These are phyloP conservation scores for Kluyveromyces nonfermentans DNA, from an alignment of 805 yeast genomes.

Conservation along the genomic window DNA sequence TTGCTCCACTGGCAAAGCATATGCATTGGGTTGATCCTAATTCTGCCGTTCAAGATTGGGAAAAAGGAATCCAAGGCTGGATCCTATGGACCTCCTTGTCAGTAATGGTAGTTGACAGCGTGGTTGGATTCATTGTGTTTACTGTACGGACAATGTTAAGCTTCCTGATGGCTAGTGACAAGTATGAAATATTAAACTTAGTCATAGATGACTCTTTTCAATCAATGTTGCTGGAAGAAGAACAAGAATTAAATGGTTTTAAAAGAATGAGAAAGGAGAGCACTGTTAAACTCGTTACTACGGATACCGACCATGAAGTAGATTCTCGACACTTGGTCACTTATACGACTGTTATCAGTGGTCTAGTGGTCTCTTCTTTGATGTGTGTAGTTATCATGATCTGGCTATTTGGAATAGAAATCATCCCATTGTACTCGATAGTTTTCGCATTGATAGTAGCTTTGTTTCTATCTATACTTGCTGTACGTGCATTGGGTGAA, in stretches of 20 bases:
- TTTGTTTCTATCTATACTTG: constrained; percentile 68
- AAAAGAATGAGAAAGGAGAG: constrained; percentile 12
- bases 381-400: constrained; percentile 59
- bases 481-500: constrained; percentile 91
- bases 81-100: constrained; percentile 88
- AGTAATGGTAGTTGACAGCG: constrained; percentile 87
- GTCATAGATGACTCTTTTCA: constrained; percentile 24
- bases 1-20: constrained; percentile 70
- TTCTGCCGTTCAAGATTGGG: constrained; percentile 72
- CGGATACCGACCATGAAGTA: constrained; percentile 31
- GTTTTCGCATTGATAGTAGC: constrained; percentile 66
- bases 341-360: constrained; percentile 40
- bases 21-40: constrained; percentile 85
- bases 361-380: constrained; percentile 56
- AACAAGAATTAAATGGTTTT: constrained; percentile 19
- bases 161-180: constrained; percentile 19
- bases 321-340: constrained; percentile 43
- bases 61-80: constrained; percentile 94
- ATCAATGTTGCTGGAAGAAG: constrained; percentile 28
- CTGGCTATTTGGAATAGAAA: constrained; percentile 51
- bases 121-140: constrained; percentile 66
- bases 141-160: constrained; percentile 35
- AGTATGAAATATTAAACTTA: constrained; percentile 14
- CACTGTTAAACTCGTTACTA: constrained; percentile 24
- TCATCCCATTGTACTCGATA: constrained; percentile 64